Percentiles rank a stretch among this genome's conserved stretches.
These are phyloP conservation scores for Trypethelium eluteriae DNA, from an alignment of 495 filamentous ascomycete genomes.

Conservation along the genomic window DNA sequence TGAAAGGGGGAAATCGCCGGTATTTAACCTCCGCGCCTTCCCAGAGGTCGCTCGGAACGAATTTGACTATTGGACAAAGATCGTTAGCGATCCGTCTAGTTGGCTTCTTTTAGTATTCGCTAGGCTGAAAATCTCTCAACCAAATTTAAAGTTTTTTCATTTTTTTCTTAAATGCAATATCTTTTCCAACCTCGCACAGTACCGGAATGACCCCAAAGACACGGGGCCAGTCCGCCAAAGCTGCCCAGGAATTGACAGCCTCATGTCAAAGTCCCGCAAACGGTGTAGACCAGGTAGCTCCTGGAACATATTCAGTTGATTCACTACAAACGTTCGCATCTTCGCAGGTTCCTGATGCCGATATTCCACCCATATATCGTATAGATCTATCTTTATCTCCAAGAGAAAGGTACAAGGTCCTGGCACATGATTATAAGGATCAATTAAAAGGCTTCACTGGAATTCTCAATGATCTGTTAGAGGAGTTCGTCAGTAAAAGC, in stretches of 20 bases:
- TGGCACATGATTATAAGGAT: slow-evolving; percentile 41
- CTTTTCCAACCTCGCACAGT: too few relatives aligned
- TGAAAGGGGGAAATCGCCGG: too few relatives aligned
- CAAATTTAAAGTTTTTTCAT: too few relatives aligned
- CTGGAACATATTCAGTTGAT: not conserved
- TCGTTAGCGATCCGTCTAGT: too few relatives aligned
- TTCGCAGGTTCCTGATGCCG: not conserved
- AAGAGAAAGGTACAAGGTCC: slow-evolving; percentile 44
- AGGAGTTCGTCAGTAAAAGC: slow-evolving; percentile 19
- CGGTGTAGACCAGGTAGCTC: not conserved
- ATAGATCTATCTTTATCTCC: slow-evolving; percentile 57
- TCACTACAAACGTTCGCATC: not conserved
- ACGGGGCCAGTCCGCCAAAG: too few relatives aligned
- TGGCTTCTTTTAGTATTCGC: too few relatives aligned
- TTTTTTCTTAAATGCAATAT: too few relatives aligned
- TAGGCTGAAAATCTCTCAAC: too few relatives aligned
- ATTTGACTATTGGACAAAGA: too few relatives aligned
- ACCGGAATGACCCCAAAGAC: too few relatives aligned
- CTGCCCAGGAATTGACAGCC: not conserved
- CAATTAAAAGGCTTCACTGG: slow-evolving; percentile 37
- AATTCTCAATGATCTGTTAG: slow-evolving; percentile 44
- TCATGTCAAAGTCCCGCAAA: not conserved
- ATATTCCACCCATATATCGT: slow-evolving; percentile 33
- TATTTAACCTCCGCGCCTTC: too few relatives aligned
- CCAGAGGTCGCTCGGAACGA: too few relatives aligned